A percentile compares a stretch with the other conserved stretches of the same genome.
These are phyloP conservation scores for Polytrichum formosum DNA, from an alignment of 225 moss, liverwort and hornwort genomes.

Conservation along the genomic window DNA sequence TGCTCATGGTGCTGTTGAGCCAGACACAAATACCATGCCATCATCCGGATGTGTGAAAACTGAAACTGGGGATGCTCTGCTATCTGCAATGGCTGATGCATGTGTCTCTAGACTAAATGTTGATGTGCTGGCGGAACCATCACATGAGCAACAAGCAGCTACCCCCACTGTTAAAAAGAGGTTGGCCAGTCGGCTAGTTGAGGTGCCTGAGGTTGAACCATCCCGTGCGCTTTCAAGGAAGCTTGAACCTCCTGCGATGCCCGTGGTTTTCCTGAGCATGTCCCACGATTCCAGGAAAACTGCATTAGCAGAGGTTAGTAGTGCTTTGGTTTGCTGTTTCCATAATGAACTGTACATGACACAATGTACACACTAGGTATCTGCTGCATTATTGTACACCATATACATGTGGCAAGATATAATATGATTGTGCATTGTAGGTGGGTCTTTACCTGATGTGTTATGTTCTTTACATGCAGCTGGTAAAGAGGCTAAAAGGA, in stretches of 20 bases:
- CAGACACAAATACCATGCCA: too few relatives aligned
- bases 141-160: conserved; percentile 6
- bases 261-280: conserved; percentile 68
- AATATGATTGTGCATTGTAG: too few relatives aligned
- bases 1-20: not conserved
- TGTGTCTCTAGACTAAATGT: too few relatives aligned
- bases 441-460: too few relatives aligned
- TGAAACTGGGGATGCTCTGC: too few relatives aligned
- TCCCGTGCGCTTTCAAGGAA: conserved; percentile 3
- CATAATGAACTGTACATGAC: too few relatives aligned
- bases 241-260: conserved; percentile 18
- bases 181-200: conserved; percentile 28
- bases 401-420: too few relatives aligned
- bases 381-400: too few relatives aligned
- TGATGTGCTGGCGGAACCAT: too few relatives aligned
- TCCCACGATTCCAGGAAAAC: conserved; percentile 58
- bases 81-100: too few relatives aligned
- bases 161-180: conserved; percentile 27
- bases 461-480: conserved; percentile 19
- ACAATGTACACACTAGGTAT: too few relatives aligned
- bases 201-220: conserved; percentile 23
- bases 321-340: not conserved
- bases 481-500: conserved; percentile 70
- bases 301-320: conserved; percentile 62
- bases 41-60: too few relatives aligned